Evolutionary conservation across 1,284 basidiomycete species (phyloP), one percentile per base, ranked within the genome.

Genomic region (Gastroboletus turbinatus): DNA sequence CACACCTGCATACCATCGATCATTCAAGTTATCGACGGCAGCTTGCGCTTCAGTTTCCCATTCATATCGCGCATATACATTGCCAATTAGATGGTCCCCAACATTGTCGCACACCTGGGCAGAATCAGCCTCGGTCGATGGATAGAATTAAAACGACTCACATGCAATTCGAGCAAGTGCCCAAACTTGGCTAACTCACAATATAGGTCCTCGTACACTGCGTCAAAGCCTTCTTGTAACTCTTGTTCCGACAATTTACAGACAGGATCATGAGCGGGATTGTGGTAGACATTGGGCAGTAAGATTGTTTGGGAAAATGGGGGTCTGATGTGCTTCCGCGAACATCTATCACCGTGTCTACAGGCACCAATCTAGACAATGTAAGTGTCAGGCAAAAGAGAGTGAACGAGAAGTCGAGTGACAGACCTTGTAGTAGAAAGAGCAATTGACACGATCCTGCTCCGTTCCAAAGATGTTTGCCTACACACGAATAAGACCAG

Each of bases 211-310:
- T 97, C 94, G 69, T 96, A 99, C 55, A 99, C 96, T 0, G 92
- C 89, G 73, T 99, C 96, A 73, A 99, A 99, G 46, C 96, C 92
- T 63, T 92, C 88, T 75, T 98, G 94, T 7, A 98, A 78, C 70
- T 98, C 93, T 71, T 90, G 84, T 67, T 90, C 85, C 19, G 85
- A 84, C 67, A 97, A 78, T 75, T 91, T 87, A 83, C 92, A 87
- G 67, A 94, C 83, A 39, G 94, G 92, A 68, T 94, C 90, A 66
- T 96, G 92, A 1, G 91, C 90, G 1, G 97, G 97, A 74, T 99
- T 99, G 73, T 98, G 95, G 75, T 98, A 99, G 49, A 99, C 95
- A 69, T 99, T 99, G n/a, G 95, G 94, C 19, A 99, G 83, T 23
- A 99, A 82, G 42, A 99, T 95, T 3, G 97, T 99, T 68, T 98